phyloP scores from a whole-genome alignment of 2,329 filamentous ascomycete species.

The Tetracladium maxilliforme region DNA sequence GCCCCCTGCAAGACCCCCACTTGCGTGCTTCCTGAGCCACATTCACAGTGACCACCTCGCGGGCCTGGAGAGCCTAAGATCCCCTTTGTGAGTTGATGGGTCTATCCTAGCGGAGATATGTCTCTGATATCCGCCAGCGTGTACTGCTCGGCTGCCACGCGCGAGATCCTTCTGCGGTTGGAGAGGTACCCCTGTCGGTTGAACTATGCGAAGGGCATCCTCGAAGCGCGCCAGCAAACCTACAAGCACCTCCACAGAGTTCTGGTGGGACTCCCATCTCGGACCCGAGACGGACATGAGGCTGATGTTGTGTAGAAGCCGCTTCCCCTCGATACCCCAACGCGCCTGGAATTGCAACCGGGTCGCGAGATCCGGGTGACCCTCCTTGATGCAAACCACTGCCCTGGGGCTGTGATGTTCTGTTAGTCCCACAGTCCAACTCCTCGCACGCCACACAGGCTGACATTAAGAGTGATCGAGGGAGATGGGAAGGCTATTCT shows the following conservation, averaged over 20 bases:
- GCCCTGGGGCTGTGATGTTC: constrained; percentile 83
- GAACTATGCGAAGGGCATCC: constrained; percentile 63
- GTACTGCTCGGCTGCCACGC: constrained; percentile 78
- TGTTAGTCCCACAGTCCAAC: constrained; percentile 21
- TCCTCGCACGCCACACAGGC: too few species aligned
- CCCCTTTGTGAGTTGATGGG: constrained; percentile 47
- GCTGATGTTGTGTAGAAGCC: constrained; percentile 39
- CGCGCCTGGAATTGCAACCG: constrained; percentile 57
- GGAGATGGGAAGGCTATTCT: constrained; percentile 55
- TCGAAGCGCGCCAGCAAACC: constrained; percentile 59
- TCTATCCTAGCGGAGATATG: constrained; percentile 1
- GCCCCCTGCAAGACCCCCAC: constrained; percentile 38
- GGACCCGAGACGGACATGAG: constrained; percentile 2
- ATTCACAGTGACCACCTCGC: constrained; percentile 81
- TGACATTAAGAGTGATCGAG: constrained; percentile 46
- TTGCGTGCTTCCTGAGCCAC: constrained; percentile 84
- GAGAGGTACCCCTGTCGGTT: constrained; percentile 69
- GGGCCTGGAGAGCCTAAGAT: constrained; percentile 61
- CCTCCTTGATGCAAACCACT: constrained; percentile 84
- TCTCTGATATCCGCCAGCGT: constrained; percentile 29
- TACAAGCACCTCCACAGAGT: constrained; percentile 64
- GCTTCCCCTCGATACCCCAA: constrained; percentile 70
- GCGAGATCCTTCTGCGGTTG: constrained; percentile 64
- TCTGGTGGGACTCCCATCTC: constrained; percentile 27
- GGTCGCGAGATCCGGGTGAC: constrained; percentile 63